phyloP scores from a whole-genome alignment of 768 basidiomycete genomes.

The Suillus tomentosus region DNA sequence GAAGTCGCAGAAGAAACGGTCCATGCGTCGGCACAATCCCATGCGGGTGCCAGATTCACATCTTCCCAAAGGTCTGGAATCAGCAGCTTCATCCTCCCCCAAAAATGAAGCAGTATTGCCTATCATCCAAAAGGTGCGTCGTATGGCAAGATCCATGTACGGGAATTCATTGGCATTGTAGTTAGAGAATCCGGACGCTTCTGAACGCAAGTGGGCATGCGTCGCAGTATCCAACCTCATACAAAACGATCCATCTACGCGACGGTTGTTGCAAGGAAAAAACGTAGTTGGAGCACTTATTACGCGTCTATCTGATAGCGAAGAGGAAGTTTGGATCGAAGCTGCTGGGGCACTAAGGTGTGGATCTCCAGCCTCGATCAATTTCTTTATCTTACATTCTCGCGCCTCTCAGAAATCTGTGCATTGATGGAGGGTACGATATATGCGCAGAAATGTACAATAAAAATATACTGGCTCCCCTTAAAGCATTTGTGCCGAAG shows the following conservation, averaged over 20 bases:
- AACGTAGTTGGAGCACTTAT: conserved; percentile 88
- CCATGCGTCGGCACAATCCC: conserved; percentile 89
- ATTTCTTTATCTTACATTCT: conserved; percentile 13
- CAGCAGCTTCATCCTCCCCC: conserved; percentile 69
- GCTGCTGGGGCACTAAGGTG: conserved; percentile 87
- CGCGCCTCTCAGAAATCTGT: conserved; percentile 68
- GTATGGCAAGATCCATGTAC: not conserved
- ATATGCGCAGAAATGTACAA: conserved; percentile 98
- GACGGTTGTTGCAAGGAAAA: conserved; percentile 86
- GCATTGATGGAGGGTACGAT: conserved; percentile 93
- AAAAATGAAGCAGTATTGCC: conserved; percentile 83
- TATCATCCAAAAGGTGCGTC: conserved; percentile 82
- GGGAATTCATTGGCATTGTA: conserved; percentile 29
- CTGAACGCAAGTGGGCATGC: conserved; percentile 93
- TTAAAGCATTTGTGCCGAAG: conserved; percentile 78
- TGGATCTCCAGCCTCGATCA: conserved; percentile 2
- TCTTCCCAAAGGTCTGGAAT: conserved; percentile 77
- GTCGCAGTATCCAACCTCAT: conserved; percentile 95
- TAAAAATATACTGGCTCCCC: conserved; percentile 83
- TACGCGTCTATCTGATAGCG: conserved; percentile 81
- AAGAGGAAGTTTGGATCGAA: conserved; percentile 90
- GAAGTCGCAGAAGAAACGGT: conserved; percentile 87
- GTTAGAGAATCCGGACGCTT: conserved; percentile 76
- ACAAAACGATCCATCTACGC: conserved; percentile 91
- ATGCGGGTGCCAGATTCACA: conserved; percentile 93